These are phyloP conservation scores for Alternaria incomplexa DNA, from an alignment of 2,329 filamentous ascomycete genomes.

Conservation along the genomic window DNA sequence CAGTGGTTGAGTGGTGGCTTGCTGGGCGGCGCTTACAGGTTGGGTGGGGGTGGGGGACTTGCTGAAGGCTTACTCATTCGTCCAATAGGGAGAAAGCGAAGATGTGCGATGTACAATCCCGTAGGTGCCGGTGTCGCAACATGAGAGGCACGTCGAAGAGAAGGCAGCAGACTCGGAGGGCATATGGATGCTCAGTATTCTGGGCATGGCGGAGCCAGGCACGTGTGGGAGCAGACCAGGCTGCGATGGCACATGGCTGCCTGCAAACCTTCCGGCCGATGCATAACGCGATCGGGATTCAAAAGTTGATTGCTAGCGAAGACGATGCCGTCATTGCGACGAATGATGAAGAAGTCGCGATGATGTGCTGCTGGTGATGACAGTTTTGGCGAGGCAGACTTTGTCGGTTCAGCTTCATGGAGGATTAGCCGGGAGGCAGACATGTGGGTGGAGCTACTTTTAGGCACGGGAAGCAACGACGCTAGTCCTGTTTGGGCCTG, in stretches of 20 bases:
- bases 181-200: constrained; percentile 4
- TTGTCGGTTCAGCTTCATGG: constrained; percentile 12
- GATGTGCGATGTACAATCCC: neutral
- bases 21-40: constrained; percentile 25
- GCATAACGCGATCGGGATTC: constrained; percentile 3
- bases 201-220: constrained; percentile 9
- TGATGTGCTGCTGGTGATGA: constrained; percentile 6
- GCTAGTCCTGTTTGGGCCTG: constrained; percentile 2
- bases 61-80: constrained; percentile 11
- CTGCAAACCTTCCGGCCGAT: neutral
- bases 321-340: constrained; percentile 14
- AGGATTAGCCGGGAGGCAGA: constrained; percentile 9
- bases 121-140: neutral
- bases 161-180: neutral
- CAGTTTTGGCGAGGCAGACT: constrained; percentile 28
- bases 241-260: neutral
- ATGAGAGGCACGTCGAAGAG: neutral
- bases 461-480: constrained; percentile 14
- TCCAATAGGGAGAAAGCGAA: neutral
- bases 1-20: constrained; percentile 8
- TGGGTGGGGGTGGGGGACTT: neutral
- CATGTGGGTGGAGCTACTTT: constrained; percentile 13
- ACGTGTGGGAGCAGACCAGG: neutral
- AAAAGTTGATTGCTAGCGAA: constrained; percentile 6
- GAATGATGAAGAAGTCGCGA: neutral